Conservation (phyloP, 345 rosid genomes). For the Hibiscus syriacus region DNA sequence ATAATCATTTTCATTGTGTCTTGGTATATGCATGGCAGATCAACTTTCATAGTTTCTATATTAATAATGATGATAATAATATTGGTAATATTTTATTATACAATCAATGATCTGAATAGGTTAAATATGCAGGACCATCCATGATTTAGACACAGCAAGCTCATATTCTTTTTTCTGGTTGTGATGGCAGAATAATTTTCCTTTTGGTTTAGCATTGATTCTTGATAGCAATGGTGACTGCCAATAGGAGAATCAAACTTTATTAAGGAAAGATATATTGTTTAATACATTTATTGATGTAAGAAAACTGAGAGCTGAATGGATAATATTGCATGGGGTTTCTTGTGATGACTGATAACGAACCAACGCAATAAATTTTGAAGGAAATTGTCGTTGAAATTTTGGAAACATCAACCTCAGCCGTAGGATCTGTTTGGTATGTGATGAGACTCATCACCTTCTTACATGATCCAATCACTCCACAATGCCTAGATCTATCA, state of each 20-base stretch:
- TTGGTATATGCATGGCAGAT: conserved; percentile 15
- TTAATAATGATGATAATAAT: too few relatives aligned
- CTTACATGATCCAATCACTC: background rate
- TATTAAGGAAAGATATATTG: too few relatives aligned
- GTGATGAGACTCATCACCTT: conserved; percentile 16
- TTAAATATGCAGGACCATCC: background rate
- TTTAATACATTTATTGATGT: too few relatives aligned
- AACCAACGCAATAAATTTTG: background rate
- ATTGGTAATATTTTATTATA: too few relatives aligned
- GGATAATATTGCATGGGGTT: background rate
- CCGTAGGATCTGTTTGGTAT: conserved; percentile 12
- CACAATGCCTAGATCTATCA: background rate
- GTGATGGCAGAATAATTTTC: background rate
- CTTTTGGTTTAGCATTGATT: background rate
- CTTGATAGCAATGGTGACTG: background rate
- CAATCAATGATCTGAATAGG: background rate
- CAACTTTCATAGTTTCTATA: background rate
- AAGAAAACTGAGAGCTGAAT: background rate
- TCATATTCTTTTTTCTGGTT: background rate
- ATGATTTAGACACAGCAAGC: conserved; percentile 20
- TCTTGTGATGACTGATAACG: background rate
- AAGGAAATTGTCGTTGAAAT: background rate
- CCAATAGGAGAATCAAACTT: too few relatives aligned
- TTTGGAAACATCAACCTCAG: background rate
- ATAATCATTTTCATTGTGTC: background rate